Evolutionary conservation across 805 yeast species (phyloP).

Genomic region (Wickerhamomyces bovis): DNA sequence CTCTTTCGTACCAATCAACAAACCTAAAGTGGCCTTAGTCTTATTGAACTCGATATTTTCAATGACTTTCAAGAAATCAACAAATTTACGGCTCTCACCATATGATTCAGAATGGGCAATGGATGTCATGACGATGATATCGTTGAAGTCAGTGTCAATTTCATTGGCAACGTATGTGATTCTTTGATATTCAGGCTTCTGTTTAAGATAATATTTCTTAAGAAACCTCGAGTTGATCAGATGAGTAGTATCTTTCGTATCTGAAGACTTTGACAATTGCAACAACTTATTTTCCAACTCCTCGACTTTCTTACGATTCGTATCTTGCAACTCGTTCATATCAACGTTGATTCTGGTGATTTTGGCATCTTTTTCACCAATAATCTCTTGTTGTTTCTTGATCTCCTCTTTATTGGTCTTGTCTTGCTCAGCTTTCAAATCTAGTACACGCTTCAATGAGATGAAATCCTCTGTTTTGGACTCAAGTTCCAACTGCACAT

Average conservation of each 20-base stretch:
- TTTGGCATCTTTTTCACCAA: neutral
- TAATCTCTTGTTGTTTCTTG: neutral
- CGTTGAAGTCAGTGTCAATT: constrained; percentile 5
- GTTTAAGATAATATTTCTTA: neutral
- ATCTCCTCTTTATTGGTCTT: neutral
- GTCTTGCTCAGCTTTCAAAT: neutral
- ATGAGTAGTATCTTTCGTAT: neutral
- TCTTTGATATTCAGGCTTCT: constrained; percentile 4
- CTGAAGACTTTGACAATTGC: neutral
- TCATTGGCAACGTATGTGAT: constrained; percentile 1
- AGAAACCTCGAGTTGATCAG: neutral
- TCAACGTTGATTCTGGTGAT: neutral
- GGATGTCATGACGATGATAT: constrained; percentile 7
- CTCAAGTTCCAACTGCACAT: neutral
- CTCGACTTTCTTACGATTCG: neutral
- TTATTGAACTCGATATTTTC: constrained; percentile 22
- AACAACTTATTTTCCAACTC: neutral
- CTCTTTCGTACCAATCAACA: constrained; percentile 9
- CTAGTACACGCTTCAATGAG: neutral
- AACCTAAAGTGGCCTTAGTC: constrained; percentile 19
- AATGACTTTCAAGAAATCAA: constrained; percentile 29
- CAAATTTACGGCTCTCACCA: constrained; percentile 30
- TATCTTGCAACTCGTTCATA: neutral
- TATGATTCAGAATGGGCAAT: constrained; percentile 30
- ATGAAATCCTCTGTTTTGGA: neutral